Conservation (phyloP, 805 yeast genomes). For the Candida ascalaphidarum region DNA sequence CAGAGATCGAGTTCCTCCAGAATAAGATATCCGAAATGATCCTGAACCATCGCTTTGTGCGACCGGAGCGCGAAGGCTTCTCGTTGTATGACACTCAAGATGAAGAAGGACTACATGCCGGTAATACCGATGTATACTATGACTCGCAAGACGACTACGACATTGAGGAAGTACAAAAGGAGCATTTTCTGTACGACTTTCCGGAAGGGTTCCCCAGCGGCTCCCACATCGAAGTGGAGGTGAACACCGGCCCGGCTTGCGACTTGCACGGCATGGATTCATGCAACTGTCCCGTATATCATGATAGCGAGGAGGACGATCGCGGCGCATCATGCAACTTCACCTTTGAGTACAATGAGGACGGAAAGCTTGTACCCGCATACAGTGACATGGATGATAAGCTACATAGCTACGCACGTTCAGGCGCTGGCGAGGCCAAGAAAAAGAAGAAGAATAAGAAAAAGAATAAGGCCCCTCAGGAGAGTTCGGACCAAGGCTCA, state of each 20-base stretch:
- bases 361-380: slow-evolving; percentile 33
- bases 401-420: slow-evolving; percentile 24
- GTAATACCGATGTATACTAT: slow-evolving; percentile 13
- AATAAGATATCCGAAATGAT: slow-evolving; percentile 17
- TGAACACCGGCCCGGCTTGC: slow-evolving; percentile 26
- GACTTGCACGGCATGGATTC: slow-evolving; percentile 16
- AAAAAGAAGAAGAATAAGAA: slow-evolving; percentile 1
- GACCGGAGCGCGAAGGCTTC: slow-evolving; percentile 14
- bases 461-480: not conserved
- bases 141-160: slow-evolving; percentile 32
- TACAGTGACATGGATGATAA: slow-evolving; percentile 30
- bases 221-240: slow-evolving; percentile 35
- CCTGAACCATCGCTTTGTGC: slow-evolving; percentile 6
- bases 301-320: slow-evolving; percentile 6
- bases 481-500: slow-evolving; percentile 1
- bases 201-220: slow-evolving; percentile 13
- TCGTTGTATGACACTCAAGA: slow-evolving; percentile 27
- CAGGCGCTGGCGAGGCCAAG: slow-evolving; percentile 2
- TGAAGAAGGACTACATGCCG: slow-evolving; percentile 31
- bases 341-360: slow-evolving; percentile 35
- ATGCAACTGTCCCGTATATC: slow-evolving; percentile 18
- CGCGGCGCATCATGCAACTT: slow-evolving; percentile 36
- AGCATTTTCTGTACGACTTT: slow-evolving; percentile 18
- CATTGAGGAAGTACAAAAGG: slow-evolving; percentile 23
- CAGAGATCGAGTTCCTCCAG: slow-evolving; percentile 20